Conservation (phyloP, 140 eudicot genomes). For the Anethum foeniculum region DNA sequence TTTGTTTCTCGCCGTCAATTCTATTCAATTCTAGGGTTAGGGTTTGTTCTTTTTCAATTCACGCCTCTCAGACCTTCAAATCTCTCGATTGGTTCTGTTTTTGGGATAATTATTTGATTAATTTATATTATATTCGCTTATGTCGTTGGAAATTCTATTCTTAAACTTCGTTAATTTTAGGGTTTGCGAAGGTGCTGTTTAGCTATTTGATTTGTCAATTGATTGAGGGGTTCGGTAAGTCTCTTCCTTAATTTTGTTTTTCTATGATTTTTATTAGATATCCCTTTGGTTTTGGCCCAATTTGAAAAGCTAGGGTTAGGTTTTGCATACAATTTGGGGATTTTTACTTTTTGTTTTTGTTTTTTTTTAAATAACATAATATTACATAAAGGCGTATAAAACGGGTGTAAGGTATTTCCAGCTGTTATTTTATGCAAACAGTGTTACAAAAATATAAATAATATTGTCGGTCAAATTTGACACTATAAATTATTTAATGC, state of each 20-base stretch:
- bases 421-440: neutral
- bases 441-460: neutral
- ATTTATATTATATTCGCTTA: conserved; percentile 4
- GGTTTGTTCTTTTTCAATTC: conserved; percentile 24
- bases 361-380: neutral
- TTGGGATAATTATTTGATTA: neutral
- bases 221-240: conserved; percentile 31
- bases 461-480: neutral
- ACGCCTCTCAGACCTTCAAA: neutral
- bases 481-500: neutral
- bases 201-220: conserved; percentile 30
- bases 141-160: neutral
- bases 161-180: conserved; percentile 15
- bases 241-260: conserved; percentile 13
- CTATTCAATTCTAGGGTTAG: conserved; percentile 36
- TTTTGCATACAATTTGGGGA: conserved; percentile 9
- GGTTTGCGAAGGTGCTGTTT: conserved; percentile 22
- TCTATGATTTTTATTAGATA: neutral
- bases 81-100: conserved; percentile 18
- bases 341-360: neutral
- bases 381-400: neutral
- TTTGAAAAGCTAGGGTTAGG: conserved; percentile 36
- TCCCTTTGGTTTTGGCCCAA: conserved; percentile 3
- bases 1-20: conserved; percentile 10
- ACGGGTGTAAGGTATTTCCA: neutral